Conservation (phyloP, 2,329 filamentous ascomycete genomes). For the Ceratocystis variospora region DNA sequence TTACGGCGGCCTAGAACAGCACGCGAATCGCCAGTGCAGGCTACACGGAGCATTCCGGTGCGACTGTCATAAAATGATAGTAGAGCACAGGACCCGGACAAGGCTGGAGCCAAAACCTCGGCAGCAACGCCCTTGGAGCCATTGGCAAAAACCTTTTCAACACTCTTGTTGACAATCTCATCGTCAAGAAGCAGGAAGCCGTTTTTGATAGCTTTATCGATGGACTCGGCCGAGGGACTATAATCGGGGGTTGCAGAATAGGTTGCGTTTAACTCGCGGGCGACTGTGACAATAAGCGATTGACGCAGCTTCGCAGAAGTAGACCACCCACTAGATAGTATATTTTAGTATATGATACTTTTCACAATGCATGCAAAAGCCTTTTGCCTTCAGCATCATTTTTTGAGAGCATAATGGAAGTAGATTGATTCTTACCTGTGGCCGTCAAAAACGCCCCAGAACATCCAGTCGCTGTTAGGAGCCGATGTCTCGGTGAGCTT, state of each 20-base stretch:
- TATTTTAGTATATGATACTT: too few relatives aligned
- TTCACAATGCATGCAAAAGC: too few relatives aligned
- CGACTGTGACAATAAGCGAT: constrained; percentile 81
- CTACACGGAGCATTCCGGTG: constrained; percentile 77
- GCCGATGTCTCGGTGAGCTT: constrained; percentile 32
- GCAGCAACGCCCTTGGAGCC: constrained; percentile 84
- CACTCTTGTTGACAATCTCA: constrained; percentile 87
- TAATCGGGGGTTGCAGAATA: constrained; percentile 58
- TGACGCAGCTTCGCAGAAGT: constrained; percentile 93
- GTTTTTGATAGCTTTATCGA: constrained; percentile 83
- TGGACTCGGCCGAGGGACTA: constrained; percentile 61
- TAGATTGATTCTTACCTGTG: constrained; percentile 55
- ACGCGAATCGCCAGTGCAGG: constrained; percentile 91
- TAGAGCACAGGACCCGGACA: constrained; percentile 93
- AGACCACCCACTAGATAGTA: constrained; percentile 71
- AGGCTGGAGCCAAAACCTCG: constrained; percentile 77
- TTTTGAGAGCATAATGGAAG: too few relatives aligned
- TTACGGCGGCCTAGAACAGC: constrained; percentile 77
- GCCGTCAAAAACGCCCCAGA: constrained; percentile 97
- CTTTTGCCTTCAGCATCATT: too few relatives aligned
- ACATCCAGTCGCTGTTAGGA: constrained; percentile 86
- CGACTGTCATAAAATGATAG: constrained; percentile 90
- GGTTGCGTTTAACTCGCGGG: constrained; percentile 79
- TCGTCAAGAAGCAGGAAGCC: constrained; percentile 81
- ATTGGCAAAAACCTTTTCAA: constrained; percentile 77